Base-by-base conservation (phyloP, 352 stramenopile species). In the Pythium myriotylum region DNA sequence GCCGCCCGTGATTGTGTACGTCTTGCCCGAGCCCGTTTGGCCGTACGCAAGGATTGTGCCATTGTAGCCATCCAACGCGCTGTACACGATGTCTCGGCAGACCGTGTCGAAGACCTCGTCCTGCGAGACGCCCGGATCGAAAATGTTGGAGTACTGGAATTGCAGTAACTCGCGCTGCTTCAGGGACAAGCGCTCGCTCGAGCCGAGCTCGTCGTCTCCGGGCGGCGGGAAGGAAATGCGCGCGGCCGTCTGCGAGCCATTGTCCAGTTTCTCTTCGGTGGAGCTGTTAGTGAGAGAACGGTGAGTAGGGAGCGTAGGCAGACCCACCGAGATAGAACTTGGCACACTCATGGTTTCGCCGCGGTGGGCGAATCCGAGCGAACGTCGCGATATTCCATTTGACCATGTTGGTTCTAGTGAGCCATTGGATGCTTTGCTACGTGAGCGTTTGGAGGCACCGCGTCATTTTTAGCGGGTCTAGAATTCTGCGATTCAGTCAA, bases 1-100 rank as follows among this genome's bases (percentile, higher is more conserved):
- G 16, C 92, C 81, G 26, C 84, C 84, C 0, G 81, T 91, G 55
- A 91, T 91, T 12, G 84, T 91, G 66, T 90, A 90, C 19, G 84
- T 92, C 68, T 96, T 96, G 49, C 88, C 88, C 0, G 88, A 88
- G 3, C 89, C 90, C 0, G 88, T 97, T 61, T 97, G 89, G n/a
- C 89, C 88, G 60, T 96, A 97, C 10, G 87, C 87, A 42, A 97
- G 65, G 56, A 97, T 91, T 23, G 89, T 94, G 53, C 88, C 89
- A 59, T 95, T 97, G n/a, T 92, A 75, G n/a, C 90, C 90, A 37
- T 97, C 85, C 13, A 96, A 55, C 0, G 81, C 84, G 48, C 80
- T 88, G 20, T 77, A 48, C 14, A 93, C 81, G 48, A 93, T 89
- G 49, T 91, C 84, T 72, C 87, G 66, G 43, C 84, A 93, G 8